These are phyloP conservation scores for Tetrahymena borealis DNA, from an alignment of 73 alveolate genomes.

Conservation along the genomic window DNA sequence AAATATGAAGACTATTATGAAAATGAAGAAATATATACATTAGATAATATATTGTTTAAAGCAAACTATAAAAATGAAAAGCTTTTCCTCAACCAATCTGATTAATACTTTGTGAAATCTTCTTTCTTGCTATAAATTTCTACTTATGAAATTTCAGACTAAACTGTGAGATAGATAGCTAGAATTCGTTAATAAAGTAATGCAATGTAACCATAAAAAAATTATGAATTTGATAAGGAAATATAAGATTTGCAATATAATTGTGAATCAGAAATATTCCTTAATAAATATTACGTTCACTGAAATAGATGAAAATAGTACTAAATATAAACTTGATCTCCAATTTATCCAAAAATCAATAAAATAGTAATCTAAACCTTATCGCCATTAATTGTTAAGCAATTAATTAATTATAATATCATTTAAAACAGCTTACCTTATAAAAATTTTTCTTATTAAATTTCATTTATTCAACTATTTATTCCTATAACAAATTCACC, in stretches of 20 bases:
- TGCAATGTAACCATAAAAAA: not conserved
- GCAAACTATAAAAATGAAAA: not conserved
- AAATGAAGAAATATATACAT: not conserved
- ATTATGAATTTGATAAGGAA: not conserved
- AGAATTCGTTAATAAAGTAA: not conserved
- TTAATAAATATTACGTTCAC: not conserved
- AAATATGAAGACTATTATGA: not conserved
- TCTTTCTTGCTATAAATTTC: not conserved
- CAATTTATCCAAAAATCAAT: no score
- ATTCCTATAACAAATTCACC: no score
- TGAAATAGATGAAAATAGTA: no score
- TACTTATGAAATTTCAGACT: not conserved
- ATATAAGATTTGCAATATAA: not conserved
- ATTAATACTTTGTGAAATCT: not conserved
- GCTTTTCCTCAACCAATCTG: not conserved
- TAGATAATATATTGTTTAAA: not conserved
- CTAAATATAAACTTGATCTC: no score
- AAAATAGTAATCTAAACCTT: no score
- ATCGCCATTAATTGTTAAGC: no score
- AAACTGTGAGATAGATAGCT: not conserved
- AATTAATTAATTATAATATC: no score
- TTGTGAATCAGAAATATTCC: not conserved
- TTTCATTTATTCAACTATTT: no score
- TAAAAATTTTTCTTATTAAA: no score
- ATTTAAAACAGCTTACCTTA: no score